These are phyloP conservation scores for Chytriomyces confervae DNA, from an alignment of 192 early-diverging fungal species.

Conservation along the genomic window DNA sequence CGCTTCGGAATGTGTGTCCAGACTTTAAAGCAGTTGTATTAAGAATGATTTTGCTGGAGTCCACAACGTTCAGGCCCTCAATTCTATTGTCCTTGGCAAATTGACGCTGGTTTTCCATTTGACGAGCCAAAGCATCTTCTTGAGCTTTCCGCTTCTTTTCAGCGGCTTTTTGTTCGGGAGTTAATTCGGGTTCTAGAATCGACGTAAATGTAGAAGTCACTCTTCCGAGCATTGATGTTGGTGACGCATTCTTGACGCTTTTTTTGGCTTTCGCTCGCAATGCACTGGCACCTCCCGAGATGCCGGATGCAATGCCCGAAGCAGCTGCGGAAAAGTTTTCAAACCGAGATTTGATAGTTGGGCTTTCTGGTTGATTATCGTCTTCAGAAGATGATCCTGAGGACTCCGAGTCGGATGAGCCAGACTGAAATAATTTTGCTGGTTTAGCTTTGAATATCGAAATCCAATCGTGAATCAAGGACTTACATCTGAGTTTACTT, in stretches of 20 bases:
- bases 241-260: not conserved
- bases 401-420: not conserved
- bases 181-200: constrained; percentile 17
- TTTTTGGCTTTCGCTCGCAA: constrained; percentile 4
- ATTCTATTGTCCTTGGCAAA: constrained; percentile 8
- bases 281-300: not conserved
- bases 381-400: not conserved
- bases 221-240: not conserved
- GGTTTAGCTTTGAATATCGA: not conserved
- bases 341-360: not conserved
- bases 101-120: constrained; percentile 22
- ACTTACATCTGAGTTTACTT: constrained; percentile 13
- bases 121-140: constrained; percentile 16
- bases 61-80: not conserved
- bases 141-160: constrained; percentile 15
- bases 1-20: not conserved
- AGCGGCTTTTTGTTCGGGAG: constrained; percentile 14
- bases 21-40: not conserved
- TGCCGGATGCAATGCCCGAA: not conserved
- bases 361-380: not conserved
- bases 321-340: not conserved
- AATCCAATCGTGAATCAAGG: not conserved
- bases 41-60: not conserved
- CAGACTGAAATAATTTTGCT: not conserved
- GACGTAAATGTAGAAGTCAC: constrained; percentile 15